These are phyloP conservation scores for Salvia splendens DNA, from an alignment of 257 asterid genomes.

Conservation along the genomic window DNA sequence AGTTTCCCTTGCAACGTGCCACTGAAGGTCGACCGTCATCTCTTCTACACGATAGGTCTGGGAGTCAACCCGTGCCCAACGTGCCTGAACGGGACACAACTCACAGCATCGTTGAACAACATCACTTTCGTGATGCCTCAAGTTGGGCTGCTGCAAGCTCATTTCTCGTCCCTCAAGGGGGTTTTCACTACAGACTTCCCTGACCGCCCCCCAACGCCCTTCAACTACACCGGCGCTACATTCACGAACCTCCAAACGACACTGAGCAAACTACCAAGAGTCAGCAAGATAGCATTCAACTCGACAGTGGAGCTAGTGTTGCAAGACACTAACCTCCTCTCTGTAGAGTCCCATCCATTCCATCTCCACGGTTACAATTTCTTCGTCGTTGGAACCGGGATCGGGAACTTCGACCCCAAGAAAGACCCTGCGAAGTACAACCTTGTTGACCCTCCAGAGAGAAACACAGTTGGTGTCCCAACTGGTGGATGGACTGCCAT, in stretches of 20 bases:
- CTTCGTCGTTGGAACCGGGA: slow-evolving; percentile 43
- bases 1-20: slow-evolving; percentile 62
- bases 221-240: slow-evolving; percentile 47
- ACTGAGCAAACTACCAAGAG: slow-evolving; percentile 26
- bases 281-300: slow-evolving; percentile 37
- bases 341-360: slow-evolving; percentile 43
- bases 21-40: slow-evolving; percentile 46
- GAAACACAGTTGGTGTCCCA: slow-evolving; percentile 43
- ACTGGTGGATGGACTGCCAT: slow-evolving; percentile 44
- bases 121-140: slow-evolving; percentile 45
- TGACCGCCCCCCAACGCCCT: slow-evolving; percentile 32
- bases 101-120: slow-evolving; percentile 45
- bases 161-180: slow-evolving; percentile 26
- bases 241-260: slow-evolving; percentile 39
- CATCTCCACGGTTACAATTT: slow-evolving; percentile 46
- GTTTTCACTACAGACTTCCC: slow-evolving; percentile 47
- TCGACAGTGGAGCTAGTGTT: slow-evolving; percentile 44
- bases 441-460: slow-evolving; percentile 40
- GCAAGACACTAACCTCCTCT: slow-evolving; percentile 43
- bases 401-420: slow-evolving; percentile 38
- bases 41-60: slow-evolving; percentile 50
- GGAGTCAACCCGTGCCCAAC: slow-evolving; percentile 57
- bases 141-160: slow-evolving; percentile 36
- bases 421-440: slow-evolving; percentile 33
- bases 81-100: slow-evolving; percentile 43